Evolutionary conservation across 352 stramenopile genomes (phyloP).

Genomic region (Achlya hypogyna): DNA sequence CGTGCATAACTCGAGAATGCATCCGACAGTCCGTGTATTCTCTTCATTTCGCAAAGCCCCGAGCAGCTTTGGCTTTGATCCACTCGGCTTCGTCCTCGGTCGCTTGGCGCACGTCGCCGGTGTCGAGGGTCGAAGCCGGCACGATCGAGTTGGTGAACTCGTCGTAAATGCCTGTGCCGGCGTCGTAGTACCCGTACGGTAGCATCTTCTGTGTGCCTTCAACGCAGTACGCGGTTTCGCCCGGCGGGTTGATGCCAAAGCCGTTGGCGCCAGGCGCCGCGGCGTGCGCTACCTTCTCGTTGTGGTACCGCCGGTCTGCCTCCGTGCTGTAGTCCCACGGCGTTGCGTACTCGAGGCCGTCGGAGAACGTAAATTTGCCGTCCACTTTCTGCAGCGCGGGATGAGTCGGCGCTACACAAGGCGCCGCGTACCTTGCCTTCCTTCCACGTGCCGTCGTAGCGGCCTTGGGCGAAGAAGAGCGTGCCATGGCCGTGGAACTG

Average conservation of each 20-base stretch:
- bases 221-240: slow-evolving; percentile 15
- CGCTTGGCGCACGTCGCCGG: slow-evolving; percentile 38
- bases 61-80: slow-evolving; percentile 48
- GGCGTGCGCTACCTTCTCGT: slow-evolving; percentile 37
- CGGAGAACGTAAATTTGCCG: slow-evolving; percentile 65
- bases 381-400: slow-evolving; percentile 46
- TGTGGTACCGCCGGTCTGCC: slow-evolving; percentile 57
- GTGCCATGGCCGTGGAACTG: slow-evolving; percentile 70
- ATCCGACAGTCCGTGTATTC: no score
- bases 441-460: slow-evolving; percentile 56
- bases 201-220: slow-evolving; percentile 27
- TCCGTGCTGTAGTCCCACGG: slow-evolving; percentile 60
- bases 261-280: not conserved
- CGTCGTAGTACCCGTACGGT: slow-evolving; percentile 60
- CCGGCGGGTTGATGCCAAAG: slow-evolving; percentile 3
- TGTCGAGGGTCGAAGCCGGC: slow-evolving; percentile 40
- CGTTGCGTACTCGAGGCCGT: slow-evolving; percentile 52
- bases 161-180: slow-evolving; percentile 61
- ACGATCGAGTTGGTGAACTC: slow-evolving; percentile 35
- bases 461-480: slow-evolving; percentile 56
- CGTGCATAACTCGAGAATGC: not conserved
- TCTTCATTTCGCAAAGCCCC: slow-evolving; percentile 63
- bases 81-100: slow-evolving; percentile 46
- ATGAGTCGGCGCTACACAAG: not conserved
- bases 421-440: slow-evolving; percentile 46